Evolutionary conservation across 2,329 filamentous ascomycete species (phyloP), one percentile per base, ranked within the genome.

Genomic region (Botrytis cinerea): DNA sequence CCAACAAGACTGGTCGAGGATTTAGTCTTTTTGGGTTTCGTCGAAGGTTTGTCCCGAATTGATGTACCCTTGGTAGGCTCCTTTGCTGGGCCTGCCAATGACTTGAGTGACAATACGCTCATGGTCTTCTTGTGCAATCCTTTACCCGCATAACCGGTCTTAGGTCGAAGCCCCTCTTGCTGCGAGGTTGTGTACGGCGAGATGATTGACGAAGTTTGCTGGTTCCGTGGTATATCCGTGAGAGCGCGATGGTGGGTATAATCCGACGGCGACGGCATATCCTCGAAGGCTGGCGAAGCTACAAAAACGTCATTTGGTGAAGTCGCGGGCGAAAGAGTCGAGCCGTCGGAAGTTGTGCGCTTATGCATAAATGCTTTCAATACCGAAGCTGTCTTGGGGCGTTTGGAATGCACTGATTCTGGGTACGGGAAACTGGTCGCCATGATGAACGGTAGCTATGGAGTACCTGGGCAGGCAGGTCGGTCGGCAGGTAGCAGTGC

Each of bases 1-100:
- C 87, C 90, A 0, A 90, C 89, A n/a, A 98, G 86, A 81, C 94
- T 91, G 79, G 91, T 93, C 71, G 90, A 86, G 16, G 93, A 94
- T 81, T 92, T 94, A 74, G 90, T 89, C 64, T 68, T 68, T 43
- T 68, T 68, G 20, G 64, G 86, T 80, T 94, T 97, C 46, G 92
- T 92, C 5, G 92, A 88, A 0, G 95, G 97, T 82, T 95, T 97
- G 18, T 71, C 70, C 48, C 71, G 48, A 57, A 68, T 62, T 35
- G 71, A 74, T 82, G 81, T 77, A 85, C 85, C 73, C 83, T 82
- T 38, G 79, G 76, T 70, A 82, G 85, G 74, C 80, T 54, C 73
- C 73, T 72, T 80, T 80, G 18, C 78, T 76, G 60, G 77, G 67
- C 70, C 85, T 38, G 80, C 78, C 35, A 83, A 79, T 4, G 84